Conservation (phyloP, 2,329 filamentous ascomycete species). For the Apiospora saccharicola region DNA sequence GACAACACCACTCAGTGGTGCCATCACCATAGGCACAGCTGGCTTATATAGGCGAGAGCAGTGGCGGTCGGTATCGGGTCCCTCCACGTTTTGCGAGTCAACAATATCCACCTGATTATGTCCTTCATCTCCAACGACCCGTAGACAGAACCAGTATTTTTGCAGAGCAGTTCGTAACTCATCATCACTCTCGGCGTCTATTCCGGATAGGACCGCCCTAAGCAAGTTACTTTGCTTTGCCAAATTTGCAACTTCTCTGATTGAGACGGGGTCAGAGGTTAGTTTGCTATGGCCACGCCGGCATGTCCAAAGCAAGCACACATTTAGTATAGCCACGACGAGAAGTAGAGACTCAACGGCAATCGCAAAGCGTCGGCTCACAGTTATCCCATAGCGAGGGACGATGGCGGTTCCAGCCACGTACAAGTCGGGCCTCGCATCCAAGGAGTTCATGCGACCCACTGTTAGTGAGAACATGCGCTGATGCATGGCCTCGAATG, state of each 20-base stretch:
- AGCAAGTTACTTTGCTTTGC: background rate
- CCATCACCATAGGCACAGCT: background rate
- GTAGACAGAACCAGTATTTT: background rate
- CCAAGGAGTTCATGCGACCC: background rate
- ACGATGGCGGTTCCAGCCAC: background rate
- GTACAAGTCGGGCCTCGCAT: background rate
- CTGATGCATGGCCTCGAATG: slow-evolving; percentile 1
- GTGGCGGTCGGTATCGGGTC: background rate
- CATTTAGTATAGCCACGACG: background rate
- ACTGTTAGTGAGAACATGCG: background rate
- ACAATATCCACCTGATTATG: background rate
- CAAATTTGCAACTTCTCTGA: background rate
- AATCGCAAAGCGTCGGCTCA: background rate
- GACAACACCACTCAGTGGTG: background rate
- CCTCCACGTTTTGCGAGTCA: background rate
- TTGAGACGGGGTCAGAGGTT: background rate
- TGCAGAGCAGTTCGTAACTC: background rate
- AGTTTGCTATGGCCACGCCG: background rate
- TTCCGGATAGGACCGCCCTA: background rate
- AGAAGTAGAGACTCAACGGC: background rate
- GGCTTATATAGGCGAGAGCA: background rate
- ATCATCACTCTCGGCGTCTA: background rate
- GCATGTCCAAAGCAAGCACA: background rate
- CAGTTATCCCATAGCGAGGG: background rate
- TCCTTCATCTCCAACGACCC: background rate